These are phyloP conservation scores for Aspergillus cejpii DNA, from an alignment of 2,329 filamentous ascomycete species.

Conservation along the genomic window DNA sequence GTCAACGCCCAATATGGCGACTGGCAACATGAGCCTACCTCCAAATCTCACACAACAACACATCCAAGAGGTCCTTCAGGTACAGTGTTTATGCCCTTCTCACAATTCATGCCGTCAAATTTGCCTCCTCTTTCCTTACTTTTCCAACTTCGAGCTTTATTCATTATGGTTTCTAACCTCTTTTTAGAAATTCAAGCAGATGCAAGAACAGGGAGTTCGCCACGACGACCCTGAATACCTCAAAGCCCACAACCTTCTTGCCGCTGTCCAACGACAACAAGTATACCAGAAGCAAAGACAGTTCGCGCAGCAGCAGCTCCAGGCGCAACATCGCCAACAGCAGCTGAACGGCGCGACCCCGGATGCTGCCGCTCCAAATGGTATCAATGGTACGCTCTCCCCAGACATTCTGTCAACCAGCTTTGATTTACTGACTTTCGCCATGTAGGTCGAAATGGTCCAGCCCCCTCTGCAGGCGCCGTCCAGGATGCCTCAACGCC, in stretches of 20 bases:
- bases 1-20: slow-evolving; percentile 60
- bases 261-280: slow-evolving; percentile 60
- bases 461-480: slow-evolving; percentile 29
- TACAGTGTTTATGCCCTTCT: slow-evolving; percentile 24
- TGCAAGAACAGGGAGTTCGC: slow-evolving; percentile 78
- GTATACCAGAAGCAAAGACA: slow-evolving; percentile 53
- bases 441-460: slow-evolving; percentile 31
- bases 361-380: slow-evolving; percentile 33
- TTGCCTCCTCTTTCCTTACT: not conserved
- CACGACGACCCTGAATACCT: slow-evolving; percentile 79
- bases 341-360: slow-evolving; percentile 39
- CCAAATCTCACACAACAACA: slow-evolving; percentile 67
- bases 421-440: not conserved
- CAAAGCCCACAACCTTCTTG: slow-evolving; percentile 70
- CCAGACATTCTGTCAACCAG: not conserved
- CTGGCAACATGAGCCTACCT: slow-evolving; percentile 57
- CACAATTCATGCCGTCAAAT: not conserved
- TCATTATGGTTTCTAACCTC: slow-evolving; percentile 31
- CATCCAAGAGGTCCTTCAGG: slow-evolving; percentile 63
- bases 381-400: slow-evolving; percentile 35
- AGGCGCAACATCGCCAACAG: slow-evolving; percentile 40
- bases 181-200: slow-evolving; percentile 72
- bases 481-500: slow-evolving; percentile 20
- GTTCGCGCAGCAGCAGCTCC: slow-evolving; percentile 39
- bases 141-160: not conserved